phyloP scores from a whole-genome alignment of 1,284 basidiomycete species.

The Phellopilus nigrolimitatus region DNA sequence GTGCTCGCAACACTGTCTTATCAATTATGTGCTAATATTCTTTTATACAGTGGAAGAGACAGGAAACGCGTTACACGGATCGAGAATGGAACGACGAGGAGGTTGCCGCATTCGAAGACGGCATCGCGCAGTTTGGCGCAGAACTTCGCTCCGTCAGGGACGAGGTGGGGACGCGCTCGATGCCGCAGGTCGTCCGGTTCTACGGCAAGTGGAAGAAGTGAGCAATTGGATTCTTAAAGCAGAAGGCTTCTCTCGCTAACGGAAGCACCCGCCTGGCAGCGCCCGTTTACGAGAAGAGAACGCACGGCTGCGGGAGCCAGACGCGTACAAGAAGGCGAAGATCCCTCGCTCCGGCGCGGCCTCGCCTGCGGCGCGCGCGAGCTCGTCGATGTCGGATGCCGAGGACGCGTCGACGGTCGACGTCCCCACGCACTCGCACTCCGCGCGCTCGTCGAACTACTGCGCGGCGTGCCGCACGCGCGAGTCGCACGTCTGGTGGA shows the following conservation, averaged over 20 bases:
- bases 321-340: constrained; percentile 32
- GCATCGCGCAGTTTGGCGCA: constrained; percentile 63
- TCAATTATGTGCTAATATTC: constrained; percentile 13
- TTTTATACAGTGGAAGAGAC: constrained; percentile 63
- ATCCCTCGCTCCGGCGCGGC: constrained; percentile 22
- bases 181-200: constrained; percentile 77
- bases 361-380: constrained; percentile 33
- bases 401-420: constrained; percentile 65
- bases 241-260: constrained; percentile 20
- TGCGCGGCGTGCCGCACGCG: constrained; percentile 79
- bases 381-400: constrained; percentile 46
- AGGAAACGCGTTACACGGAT: constrained; percentile 63
- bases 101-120: constrained; percentile 69
- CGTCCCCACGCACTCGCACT: constrained; percentile 46
- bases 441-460: constrained; percentile 32
- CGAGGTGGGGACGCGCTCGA: constrained; percentile 64
- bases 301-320: constrained; percentile 43
- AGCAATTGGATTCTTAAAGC: constrained; percentile 21
- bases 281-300: constrained; percentile 64
- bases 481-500: constrained; percentile 79
- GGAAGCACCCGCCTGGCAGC: constrained; percentile 35
- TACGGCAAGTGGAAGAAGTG: constrained; percentile 87
- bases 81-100: constrained; percentile 72
- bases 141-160: constrained; percentile 77
- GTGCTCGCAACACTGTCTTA: constrained; percentile 7